These are phyloP conservation scores for Aristolochia contorta DNA, from an alignment of 164 flowering plant species.

Conservation along the genomic window DNA sequence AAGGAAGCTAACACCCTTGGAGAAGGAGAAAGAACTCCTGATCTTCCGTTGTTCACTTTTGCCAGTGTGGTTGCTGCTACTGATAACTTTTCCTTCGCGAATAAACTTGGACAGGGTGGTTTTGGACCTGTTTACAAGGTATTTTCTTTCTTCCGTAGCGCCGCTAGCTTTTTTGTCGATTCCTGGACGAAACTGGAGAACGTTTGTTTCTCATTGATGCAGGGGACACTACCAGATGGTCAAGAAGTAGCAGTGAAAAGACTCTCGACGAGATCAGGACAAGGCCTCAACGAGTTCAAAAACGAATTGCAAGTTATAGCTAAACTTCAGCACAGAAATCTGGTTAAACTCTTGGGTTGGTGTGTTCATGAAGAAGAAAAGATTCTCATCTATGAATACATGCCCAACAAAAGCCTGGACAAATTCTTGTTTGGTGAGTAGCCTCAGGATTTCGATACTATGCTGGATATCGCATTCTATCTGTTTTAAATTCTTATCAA, in stretches of 20 bases:
- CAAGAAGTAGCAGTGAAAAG: conserved; percentile 37
- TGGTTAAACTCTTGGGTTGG: conserved; percentile 32
- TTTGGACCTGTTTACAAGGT: conserved; percentile 16
- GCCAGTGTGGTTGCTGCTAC: conserved; percentile 5
- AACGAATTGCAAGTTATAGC: conserved; percentile 26
- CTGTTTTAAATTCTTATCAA: background rate
- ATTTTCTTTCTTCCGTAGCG: background rate
- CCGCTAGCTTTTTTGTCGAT: background rate
- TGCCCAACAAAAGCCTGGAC: conserved; percentile 30
- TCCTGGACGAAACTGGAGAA: background rate
- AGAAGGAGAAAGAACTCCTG: background rate
- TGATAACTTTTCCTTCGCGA: conserved; percentile 5
- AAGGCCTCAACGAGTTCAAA: conserved; percentile 29
- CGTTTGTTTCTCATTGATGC: background rate
- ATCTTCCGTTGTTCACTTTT: conserved; percentile 7
- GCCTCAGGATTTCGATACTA: background rate
- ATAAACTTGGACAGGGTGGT: conserved; percentile 13
- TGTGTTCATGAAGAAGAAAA: conserved; percentile 28
- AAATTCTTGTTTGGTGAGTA: conserved; percentile 18
- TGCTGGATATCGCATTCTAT: background rate
- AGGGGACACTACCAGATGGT: conserved; percentile 28
- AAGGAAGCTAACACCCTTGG: background rate
- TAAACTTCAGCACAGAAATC: conserved; percentile 35
- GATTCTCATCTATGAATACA: conserved; percentile 31
- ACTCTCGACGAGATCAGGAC: conserved; percentile 26